phyloP scores from a whole-genome alignment of 331 rosid genomes.

The Saraca asoca region DNA sequence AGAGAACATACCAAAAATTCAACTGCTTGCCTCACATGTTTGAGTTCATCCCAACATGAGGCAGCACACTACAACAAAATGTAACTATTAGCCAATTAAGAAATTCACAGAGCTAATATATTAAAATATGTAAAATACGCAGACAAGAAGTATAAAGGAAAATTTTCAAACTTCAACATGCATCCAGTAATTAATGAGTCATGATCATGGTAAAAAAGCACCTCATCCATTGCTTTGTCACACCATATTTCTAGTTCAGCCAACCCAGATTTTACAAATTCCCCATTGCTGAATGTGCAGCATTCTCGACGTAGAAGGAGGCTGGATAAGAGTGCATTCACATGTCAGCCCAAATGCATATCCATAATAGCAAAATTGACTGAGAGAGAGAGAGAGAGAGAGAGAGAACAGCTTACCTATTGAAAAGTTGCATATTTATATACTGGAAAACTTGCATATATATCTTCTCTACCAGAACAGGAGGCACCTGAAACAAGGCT shows the following conservation, averaged over 20 bases:
- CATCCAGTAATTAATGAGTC: background rate
- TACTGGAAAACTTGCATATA: constrained; percentile 63
- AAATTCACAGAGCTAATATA: constrained; percentile 10
- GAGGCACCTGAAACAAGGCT: constrained; percentile 65
- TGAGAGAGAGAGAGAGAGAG: constrained; percentile 19
- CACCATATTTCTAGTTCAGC: constrained; percentile 87
- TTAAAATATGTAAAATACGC: background rate
- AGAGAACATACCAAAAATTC: constrained; percentile 62
- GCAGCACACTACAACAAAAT: constrained; percentile 56
- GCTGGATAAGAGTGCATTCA: constrained; percentile 49
- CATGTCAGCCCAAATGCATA: constrained; percentile 36
- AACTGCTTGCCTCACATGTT: constrained; percentile 65
- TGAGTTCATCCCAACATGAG: constrained; percentile 74
- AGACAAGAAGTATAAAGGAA: background rate
- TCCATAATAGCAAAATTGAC: background rate
- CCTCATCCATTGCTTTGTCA: constrained; percentile 73
- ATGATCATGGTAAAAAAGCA: constrained; percentile 33
- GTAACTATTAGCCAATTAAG: constrained; percentile 31
- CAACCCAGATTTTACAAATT: constrained; percentile 76
- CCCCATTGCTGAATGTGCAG: constrained; percentile 78
- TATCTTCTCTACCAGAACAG: constrained; percentile 59
- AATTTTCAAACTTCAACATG: constrained; percentile 17
- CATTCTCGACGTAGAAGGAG: constrained; percentile 68
- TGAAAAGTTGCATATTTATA: constrained; percentile 69
- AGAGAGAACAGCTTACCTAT: constrained; percentile 51